Conservation (phyloP, 108 stramenopile species). For the Tribonema minus region DNA sequence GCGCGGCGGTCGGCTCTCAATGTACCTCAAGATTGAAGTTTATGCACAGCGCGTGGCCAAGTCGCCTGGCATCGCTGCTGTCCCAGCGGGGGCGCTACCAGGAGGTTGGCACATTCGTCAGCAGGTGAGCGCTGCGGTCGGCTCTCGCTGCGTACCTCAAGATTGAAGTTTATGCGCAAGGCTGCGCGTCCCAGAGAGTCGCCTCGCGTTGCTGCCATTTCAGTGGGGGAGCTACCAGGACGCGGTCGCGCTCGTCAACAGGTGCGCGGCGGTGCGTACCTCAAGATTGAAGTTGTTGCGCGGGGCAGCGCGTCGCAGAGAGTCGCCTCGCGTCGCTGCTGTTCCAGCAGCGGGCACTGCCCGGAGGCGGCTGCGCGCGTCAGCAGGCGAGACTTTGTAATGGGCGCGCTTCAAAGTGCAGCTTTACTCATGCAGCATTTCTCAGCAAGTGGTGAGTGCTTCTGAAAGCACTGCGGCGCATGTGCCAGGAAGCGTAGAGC, state of each 20-base stretch:
- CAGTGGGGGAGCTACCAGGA: constrained; percentile 71
- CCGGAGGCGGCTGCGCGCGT: constrained; percentile 74
- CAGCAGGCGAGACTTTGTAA: too few species aligned
- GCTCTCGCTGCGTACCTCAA: too few species aligned
- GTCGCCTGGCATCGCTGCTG: constrained; percentile 78
- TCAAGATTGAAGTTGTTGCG: too few species aligned
- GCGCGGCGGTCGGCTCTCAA: too few species aligned
- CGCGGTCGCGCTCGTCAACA: constrained; percentile 75
- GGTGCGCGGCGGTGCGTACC: too few species aligned
- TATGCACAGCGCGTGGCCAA: constrained; percentile 87
- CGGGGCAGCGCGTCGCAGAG: constrained; percentile 91
- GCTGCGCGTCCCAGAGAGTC: constrained; percentile 91
- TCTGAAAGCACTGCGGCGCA: too few species aligned
- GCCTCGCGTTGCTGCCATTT: constrained; percentile 77
- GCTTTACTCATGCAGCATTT: too few species aligned
- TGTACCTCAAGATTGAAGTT: too few species aligned
- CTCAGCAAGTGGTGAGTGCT: too few species aligned
- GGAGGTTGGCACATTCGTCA: constrained; percentile 75
- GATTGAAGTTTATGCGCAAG: too few species aligned
- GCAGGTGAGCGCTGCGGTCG: too few species aligned
- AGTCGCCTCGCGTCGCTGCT: constrained; percentile 80
- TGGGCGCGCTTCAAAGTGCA: too few species aligned
- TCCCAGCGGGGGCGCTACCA: constrained; percentile 71
- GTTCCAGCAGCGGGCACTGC: constrained; percentile 71
- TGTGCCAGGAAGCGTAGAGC: constrained; percentile 86